Evolutionary conservation across 2,329 filamentous ascomycete species (phyloP), one percentile per base, ranked within the genome.

Genomic region (Pseudogymnoascus sp.): DNA sequence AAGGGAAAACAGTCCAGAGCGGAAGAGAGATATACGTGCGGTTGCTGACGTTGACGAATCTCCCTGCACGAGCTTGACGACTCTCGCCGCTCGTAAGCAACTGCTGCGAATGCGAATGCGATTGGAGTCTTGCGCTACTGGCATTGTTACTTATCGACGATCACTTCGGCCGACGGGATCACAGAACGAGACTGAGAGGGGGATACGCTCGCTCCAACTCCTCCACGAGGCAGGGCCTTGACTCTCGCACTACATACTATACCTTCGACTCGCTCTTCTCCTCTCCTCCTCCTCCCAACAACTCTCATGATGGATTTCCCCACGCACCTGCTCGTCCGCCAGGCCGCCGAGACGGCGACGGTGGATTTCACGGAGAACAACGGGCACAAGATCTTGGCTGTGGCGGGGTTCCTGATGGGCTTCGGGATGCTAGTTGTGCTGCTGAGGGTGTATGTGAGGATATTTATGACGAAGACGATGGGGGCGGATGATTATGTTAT

Each of bases 401-500:
- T 77, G 38, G 73, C 74, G 30, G 75, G 73, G 22, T 66, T 73
- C 1, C 72, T 78, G 45, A 74, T 73, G 36, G 72, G 69, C 2
- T 39, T 74, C 8, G 72, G 76, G 4, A 64, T 72, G 2, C 5
- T 76, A 2, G 66, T 75, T 1, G 74, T 79, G 4, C 4, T 74
- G 4, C 66, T 75, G 9, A 73, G 78, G 42, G 69, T 75, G 30
- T 80, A 78, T 66, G 79, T 80, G 16, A 73, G 80, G 25, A 60
- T 72, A 6, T 64, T 69, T 6, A 76, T 82, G 71, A 68, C 82
- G 36, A 77, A 76, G 41, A 75, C 75, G 14, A 71, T 79, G 58
- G 78, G 79, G 1, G 42, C 68, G 2, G 80, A 83, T 69, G 80
- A 83, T 67, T 78, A 73, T 63, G 64, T 77, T 2, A 81, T 82